Evolutionary conservation across 345 rosid species (phyloP), one percentile per base, ranked within the genome.

Genomic region (Eucalyptus albens): DNA sequence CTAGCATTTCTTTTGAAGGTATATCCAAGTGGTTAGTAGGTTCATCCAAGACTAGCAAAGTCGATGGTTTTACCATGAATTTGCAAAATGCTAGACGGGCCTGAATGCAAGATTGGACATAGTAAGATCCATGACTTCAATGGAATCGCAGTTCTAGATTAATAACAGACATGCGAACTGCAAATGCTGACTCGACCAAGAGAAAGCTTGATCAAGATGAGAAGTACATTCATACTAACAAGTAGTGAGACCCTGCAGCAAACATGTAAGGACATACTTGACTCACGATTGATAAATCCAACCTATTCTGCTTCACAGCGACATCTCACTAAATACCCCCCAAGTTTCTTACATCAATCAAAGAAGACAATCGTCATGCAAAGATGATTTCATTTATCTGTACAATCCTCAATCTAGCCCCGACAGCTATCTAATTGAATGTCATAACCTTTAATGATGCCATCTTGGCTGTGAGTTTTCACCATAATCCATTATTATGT

Each of bases 1-100:
- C 99, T 16, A 97, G 99, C 99, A 97, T 97, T 90, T 97, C 99
- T 92, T 97, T 97, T 29, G 99, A 97, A 90, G 99, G 98, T 87
- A 97, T 97, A 93, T 97, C 99, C 89, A 97, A 92, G 91, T 97
- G 99, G 93, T 97, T 97, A 56, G 99, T 97, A 14, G 99, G 99
- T 92, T 97, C 99, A 51, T 97, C 99, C 92, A 97, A 87, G 89
- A 97, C 95, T 8, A 97, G 95, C 77, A 97, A 89, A 50, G 98
- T 96, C 5, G 99, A 97, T 9, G 99, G 99, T 85, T 93, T 96
- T 50, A 97, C 99, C 99, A 97, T 97, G 93, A 97, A 97, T 89
- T 95, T 97, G 92, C 99, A 97, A 91, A 97, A 97, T 65, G 99
- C 99, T 89, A 97, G 96, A 40, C 99, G 98, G 42, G 99, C 99